A percentile compares a stretch with the other conserved stretches of the same genome.
phyloP scores from a whole-genome alignment of 192 early-diverging fungal genomes.

The Backusella psychrophila region DNA sequence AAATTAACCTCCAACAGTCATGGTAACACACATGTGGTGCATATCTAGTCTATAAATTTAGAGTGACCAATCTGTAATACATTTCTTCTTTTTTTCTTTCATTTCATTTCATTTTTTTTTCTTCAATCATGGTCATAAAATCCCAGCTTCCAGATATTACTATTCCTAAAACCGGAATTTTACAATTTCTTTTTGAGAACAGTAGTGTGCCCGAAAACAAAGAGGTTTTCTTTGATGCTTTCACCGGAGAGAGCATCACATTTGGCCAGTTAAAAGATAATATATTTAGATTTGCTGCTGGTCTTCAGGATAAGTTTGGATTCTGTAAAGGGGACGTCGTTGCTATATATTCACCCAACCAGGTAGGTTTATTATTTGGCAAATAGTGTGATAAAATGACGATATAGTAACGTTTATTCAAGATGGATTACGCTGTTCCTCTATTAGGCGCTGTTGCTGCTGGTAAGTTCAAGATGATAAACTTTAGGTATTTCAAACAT shows the following conservation, averaged over 20 bases:
- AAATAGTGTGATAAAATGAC: neutral
- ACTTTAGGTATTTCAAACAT: neutral
- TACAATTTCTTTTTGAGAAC: neutral
- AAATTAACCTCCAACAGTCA: neutral
- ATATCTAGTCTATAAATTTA: neutral
- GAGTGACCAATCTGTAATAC: neutral
- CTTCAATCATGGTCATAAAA: neutral
- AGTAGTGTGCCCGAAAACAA: slow-evolving; percentile 9
- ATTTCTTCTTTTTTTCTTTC: neutral
- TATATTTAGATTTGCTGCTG: slow-evolving; percentile 50
- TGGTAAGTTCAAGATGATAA: slow-evolving; percentile 8
- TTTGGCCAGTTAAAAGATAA: slow-evolving; percentile 42
- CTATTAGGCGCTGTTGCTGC: slow-evolving; percentile 35
- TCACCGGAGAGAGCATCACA: slow-evolving; percentile 42
- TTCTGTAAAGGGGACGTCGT: slow-evolving; percentile 69
- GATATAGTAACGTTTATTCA: neutral
- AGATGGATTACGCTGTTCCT: slow-evolving; percentile 35
- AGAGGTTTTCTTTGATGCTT: slow-evolving; percentile 50
- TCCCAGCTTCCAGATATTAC: neutral
- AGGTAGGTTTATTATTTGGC: slow-evolving; percentile 8
- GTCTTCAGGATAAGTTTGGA: slow-evolving; percentile 45
- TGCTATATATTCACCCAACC: slow-evolving; percentile 42
- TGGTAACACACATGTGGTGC: neutral
- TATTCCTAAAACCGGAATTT: neutral
- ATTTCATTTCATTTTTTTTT: neutral